Evolutionary conservation across 441 rosid species (phyloP), one percentile per base, ranked within the genome.

Genomic region (Populus hybrid): DNA sequence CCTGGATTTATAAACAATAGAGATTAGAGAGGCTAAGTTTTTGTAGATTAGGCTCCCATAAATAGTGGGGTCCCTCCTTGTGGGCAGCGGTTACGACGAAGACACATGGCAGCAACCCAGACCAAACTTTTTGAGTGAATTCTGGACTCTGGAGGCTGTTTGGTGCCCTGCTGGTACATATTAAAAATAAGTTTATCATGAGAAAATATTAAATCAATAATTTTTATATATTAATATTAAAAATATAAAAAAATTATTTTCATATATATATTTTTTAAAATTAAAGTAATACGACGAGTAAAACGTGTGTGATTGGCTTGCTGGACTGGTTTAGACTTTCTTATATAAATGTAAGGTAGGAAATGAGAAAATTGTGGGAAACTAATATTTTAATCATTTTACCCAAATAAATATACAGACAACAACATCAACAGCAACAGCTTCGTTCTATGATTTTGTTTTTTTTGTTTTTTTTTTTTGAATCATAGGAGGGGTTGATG

Each of bases 281-380:
- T 36, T 8, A 36, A 36, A 36, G 40, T 36, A 36, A 8, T 8
- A 45, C 6, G 53, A 45, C 16, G 53, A 45, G 53, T 45, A 36
- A 29, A 40, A 6, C 33, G 72, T 63, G n/a, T 69, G 28, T 35
- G 63, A 16, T 45, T 45, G 53, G 53, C 16, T 45, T 45, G 53
- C 16, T 45, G 26, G 26, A 26, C 12, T n/a, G 33, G 36, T 28
- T 61, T 28, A 1, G 67, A 71, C 53, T 45, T 76, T 56, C 56
- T 80, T 26, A 26, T 26, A 26, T 26, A 35, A 68, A 64, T 68
- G 72, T 16, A 64, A 42, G 80, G 71, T 79, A 68, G 82, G 79
- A 42, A 81, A 87, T 42, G 86, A 81, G 85, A 78, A 78, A 83
- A 42, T 82, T 79, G 87, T 77, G 87, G 86, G 74, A 83, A 42